Conservation (phyloP, 2,329 filamentous ascomycete species). For the Pseudogymnoascus sp. region DNA sequence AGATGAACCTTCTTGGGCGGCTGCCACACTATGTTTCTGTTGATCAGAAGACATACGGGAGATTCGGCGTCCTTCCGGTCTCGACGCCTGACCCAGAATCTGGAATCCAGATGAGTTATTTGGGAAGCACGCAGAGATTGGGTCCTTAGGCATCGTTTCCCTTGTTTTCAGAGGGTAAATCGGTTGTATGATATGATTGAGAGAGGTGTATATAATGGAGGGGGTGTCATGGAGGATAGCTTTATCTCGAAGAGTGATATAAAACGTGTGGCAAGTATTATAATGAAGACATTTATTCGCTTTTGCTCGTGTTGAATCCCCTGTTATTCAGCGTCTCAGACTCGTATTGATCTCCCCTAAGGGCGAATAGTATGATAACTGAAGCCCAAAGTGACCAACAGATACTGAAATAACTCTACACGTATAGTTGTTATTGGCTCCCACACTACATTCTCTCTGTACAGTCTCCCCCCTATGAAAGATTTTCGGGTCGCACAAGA, state of each 20-base stretch:
- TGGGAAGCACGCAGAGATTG: slow-evolving; percentile 59
- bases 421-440: not conserved
- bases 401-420: not conserved
- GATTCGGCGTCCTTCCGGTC: slow-evolving; percentile 76
- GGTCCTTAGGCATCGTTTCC: slow-evolving; percentile 47
- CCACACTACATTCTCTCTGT: not conserved
- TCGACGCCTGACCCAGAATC: slow-evolving; percentile 33
- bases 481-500: not conserved
- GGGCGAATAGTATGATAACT: not conserved
- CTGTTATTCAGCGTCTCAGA: not conserved
- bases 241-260: not conserved
- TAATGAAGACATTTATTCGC: not conserved
- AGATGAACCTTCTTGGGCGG: slow-evolving; percentile 74
- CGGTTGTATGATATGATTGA: slow-evolving; percentile 3
- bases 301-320: not conserved
- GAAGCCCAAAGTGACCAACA: not conserved
- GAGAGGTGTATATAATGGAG: not conserved
- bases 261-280: not conserved
- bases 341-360: not conserved
- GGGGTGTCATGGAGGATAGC: not conserved
- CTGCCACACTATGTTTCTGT: slow-evolving; percentile 90
- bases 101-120: slow-evolving; percentile 48
- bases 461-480: not conserved
- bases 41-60: slow-evolving; percentile 90
- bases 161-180: not conserved